phyloP scores from a whole-genome alignment of 2,329 filamentous ascomycete genomes.

The Claviceps paspali region DNA sequence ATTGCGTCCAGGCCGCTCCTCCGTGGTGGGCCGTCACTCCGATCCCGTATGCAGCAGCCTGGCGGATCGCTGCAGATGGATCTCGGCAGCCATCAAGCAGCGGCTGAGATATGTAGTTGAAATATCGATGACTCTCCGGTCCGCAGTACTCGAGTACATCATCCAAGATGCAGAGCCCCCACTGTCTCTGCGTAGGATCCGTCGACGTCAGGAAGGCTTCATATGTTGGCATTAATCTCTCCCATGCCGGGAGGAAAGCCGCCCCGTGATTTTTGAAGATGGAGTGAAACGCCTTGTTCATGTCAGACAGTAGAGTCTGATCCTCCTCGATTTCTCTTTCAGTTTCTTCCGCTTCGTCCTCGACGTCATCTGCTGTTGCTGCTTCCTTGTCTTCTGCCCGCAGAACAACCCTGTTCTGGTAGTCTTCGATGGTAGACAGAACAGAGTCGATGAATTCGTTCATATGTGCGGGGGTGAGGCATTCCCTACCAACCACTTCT shows the following conservation, averaged over 20 bases:
- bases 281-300: slow-evolving; percentile 99
- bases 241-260: slow-evolving; percentile 76
- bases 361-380: slow-evolving; percentile 66
- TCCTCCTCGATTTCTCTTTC: slow-evolving; percentile 92
- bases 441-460: slow-evolving; percentile 74
- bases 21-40: slow-evolving; percentile 91
- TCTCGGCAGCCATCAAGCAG: slow-evolving; percentile 78
- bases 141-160: slow-evolving; percentile 97
- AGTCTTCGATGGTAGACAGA: slow-evolving; percentile 76
- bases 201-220: slow-evolving; percentile 64
- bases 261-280: slow-evolving; percentile 94
- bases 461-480: slow-evolving; percentile 67
- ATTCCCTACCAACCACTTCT: slow-evolving; percentile 79
- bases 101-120: slow-evolving; percentile 72
- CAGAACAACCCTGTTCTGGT: slow-evolving; percentile 70
- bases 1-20: slow-evolving; percentile 73
- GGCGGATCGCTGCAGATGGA: slow-evolving; percentile 74
- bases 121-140: slow-evolving; percentile 72
- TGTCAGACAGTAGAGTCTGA: slow-evolving; percentile 88
- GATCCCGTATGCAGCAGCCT: slow-evolving; percentile 91
- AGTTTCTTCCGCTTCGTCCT: slow-evolving; percentile 76
- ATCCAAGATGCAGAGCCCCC: slow-evolving; percentile 98
- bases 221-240: slow-evolving; percentile 72
- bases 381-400: slow-evolving; percentile 69
- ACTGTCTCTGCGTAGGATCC: slow-evolving; percentile 87